Percentiles rank a stretch among this genome's conserved stretches.
These are phyloP conservation scores for Angomonas ambiguus DNA, from an alignment of 208 protist genomes.

Conservation along the genomic window DNA sequence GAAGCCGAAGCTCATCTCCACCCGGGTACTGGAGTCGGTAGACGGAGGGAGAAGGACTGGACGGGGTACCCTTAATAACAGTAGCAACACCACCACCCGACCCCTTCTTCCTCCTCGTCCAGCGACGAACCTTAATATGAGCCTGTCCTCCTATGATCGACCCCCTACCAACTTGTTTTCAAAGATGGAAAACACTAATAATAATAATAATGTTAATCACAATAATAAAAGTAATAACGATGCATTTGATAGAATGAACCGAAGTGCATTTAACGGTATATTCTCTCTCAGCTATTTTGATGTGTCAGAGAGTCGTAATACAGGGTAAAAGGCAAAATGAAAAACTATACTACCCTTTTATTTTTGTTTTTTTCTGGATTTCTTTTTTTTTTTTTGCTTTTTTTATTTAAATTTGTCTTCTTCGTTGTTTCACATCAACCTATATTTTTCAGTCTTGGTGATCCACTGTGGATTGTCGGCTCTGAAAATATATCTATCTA, in stretches of 20 bases:
- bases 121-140: neutral
- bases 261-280: neutral
- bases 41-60: no score
- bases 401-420: conserved; percentile 14
- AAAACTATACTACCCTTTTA: neutral
- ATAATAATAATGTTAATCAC: no score
- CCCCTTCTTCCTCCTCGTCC: no score
- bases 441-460: neutral
- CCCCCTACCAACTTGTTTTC: neutral
- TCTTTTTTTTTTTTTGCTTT: conserved; percentile 8
- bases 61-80: no score
- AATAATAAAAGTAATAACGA: neutral
- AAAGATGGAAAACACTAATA: no score
- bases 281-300: neutral
- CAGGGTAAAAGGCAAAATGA: neutral
- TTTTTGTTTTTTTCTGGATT: conserved; percentile 10
- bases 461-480: no score
- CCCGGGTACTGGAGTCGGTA: no score
- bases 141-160: neutral
- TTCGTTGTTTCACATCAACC: neutral
- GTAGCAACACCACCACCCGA: no score
- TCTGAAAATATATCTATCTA: neutral
- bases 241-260: neutral
- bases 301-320: neutral
- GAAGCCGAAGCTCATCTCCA: no score